These are phyloP conservation scores for Lactarius psammicola DNA, from an alignment of 768 basidiomycete species.

Conservation along the genomic window DNA sequence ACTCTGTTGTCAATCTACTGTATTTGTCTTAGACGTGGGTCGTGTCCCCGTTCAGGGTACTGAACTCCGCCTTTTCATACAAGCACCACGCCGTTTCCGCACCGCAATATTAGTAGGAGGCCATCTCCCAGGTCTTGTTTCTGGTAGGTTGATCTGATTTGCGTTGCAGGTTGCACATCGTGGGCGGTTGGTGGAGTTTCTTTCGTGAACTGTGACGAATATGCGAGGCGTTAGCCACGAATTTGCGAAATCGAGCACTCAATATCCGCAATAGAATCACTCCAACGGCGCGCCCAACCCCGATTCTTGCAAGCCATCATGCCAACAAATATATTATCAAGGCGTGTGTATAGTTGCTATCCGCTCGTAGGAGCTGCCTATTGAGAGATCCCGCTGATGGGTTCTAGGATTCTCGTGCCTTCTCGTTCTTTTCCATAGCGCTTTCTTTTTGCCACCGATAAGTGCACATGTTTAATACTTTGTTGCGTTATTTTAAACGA, in stretches of 20 bases:
- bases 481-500: conserved; percentile 40
- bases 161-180: conserved; percentile 11
- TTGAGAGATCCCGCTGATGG: neutral
- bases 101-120: conserved; percentile 44
- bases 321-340: conserved; percentile 6
- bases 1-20: conserved; percentile 46
- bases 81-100: conserved; percentile 40
- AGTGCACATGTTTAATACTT: conserved; percentile 33
- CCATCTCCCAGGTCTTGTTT: conserved; percentile 11
- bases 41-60: conserved; percentile 41
- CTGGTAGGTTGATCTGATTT: conserved; percentile 12
- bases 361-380: neutral
- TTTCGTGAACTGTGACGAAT: conserved; percentile 5
- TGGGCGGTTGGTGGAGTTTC: conserved; percentile 1
- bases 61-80: conserved; percentile 46
- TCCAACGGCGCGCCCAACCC: neutral
- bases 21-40: conserved; percentile 49
- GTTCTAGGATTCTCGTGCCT: conserved; percentile 12
- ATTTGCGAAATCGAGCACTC: conserved; percentile 7
- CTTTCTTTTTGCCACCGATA: neutral
- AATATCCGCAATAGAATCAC: neutral
- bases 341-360: conserved; percentile 10
- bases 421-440: neutral
- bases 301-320: neutral
- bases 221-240: neutral